Evolutionary conservation across 164 flowering plant genomes (phyloP), one percentile per base, ranked within the genome.

Genomic region (Vitis cinerea): DNA sequence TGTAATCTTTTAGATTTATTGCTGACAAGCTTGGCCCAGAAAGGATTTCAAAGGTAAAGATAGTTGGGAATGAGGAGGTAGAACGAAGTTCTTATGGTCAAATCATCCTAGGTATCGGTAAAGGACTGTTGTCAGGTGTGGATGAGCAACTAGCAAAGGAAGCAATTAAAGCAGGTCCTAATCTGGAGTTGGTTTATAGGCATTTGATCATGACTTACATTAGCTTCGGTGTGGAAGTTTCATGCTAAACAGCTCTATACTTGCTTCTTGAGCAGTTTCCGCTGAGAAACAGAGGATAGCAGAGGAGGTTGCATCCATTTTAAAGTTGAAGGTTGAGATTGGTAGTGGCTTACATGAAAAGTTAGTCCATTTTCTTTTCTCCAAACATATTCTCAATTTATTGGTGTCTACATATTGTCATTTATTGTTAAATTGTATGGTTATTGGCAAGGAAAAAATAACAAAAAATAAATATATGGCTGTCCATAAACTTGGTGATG

Each of bases 261-360:
- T 73, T 55, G 49, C 57, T 66, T 72, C 74, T 14, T 64, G 69
- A 68, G n/a, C 81, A 95, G 99, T 84, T 80, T 86, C 95, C 78
- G 84, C 90, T 71, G 90, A 92, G 86, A 91, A 81, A 82, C 90
- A 80, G 77, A 90, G 82, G 77, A 78, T 95, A 72, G 97, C 99
- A 10, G 75, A 86, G 79, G 93, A 95, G 81, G 98, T 95, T 76
- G 93, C 98, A 57, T 87, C 99, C 12, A 49, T 85, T 83, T 84
- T 92, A 61, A 93, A 92, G 76, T 68, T 95, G 72, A 87, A 85
- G 73, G 93, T 95, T 57, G 91, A 88, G 9, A 71, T 95, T 61
- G 88, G 85, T 74, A 85, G 87, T 9, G 82, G 62, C 72, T 67
- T 90, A 72, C 57, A 83, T 82, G 97, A 91, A 82, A 91, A 93